A percentile compares a stretch with the other conserved stretches of the same genome.
phyloP scores from a whole-genome alignment of 371 early-diverging fungal genomes.

The Coelomomyces lativittatus region DNA sequence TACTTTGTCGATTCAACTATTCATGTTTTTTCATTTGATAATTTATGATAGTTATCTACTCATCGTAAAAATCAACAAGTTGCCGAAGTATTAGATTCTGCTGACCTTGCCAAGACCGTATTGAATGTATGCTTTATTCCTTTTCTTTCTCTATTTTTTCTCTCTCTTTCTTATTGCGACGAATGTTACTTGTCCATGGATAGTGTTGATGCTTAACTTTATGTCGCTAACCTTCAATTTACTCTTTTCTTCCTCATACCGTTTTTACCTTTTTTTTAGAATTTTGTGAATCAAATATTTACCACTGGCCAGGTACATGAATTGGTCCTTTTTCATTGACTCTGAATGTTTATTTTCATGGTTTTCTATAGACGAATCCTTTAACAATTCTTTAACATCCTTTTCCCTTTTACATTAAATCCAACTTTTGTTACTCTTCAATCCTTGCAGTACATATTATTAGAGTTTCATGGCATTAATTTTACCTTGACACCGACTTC shows the following conservation, averaged over 20 bases:
- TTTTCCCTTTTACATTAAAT: not conserved
- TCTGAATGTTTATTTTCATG: no score
- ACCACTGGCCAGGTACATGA: slow-evolving; percentile 28
- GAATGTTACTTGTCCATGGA: no score
- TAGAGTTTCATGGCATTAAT: slow-evolving; percentile 64
- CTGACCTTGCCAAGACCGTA: slow-evolving; percentile 50
- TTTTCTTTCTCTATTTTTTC: not conserved
- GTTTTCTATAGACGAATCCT: no score
- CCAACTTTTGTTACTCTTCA: slow-evolving; percentile 3
- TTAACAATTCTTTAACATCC: not conserved
- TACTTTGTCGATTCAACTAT: no score
- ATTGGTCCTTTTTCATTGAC: no score
- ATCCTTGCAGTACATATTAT: slow-evolving; percentile 26
- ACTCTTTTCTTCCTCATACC: no score
- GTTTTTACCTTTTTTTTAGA: slow-evolving; percentile 4
- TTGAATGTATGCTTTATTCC: slow-evolving; percentile 16
- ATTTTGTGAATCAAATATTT: slow-evolving; percentile 59
- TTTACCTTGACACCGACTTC: slow-evolving; percentile 33
- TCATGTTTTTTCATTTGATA: not conserved
- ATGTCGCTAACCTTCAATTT: no score
- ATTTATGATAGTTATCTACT: no score
- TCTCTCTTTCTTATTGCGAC: not conserved
- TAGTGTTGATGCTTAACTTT: no score
- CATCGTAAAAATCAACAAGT: not conserved
- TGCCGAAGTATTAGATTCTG: slow-evolving; percentile 9